These are phyloP conservation scores for Lactifluus rugatus DNA, from an alignment of 768 basidiomycete species.

Conservation along the genomic window DNA sequence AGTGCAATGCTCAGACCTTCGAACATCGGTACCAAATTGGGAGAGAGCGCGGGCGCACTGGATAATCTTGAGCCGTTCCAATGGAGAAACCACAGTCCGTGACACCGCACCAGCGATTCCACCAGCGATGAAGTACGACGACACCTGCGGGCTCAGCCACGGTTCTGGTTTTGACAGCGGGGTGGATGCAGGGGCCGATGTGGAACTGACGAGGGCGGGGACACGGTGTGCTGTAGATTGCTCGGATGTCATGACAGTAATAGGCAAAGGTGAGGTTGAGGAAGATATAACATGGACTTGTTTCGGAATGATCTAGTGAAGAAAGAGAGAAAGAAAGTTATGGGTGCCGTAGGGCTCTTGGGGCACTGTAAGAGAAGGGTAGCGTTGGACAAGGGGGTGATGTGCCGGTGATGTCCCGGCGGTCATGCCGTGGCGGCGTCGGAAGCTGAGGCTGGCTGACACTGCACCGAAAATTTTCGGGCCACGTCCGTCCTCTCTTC, in stretches of 20 bases:
- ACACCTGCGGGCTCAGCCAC: slow-evolving; percentile 29
- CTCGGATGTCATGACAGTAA: slow-evolving; percentile 12
- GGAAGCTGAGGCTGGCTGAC: background rate
- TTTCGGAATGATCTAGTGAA: background rate
- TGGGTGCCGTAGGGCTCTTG: slow-evolving; percentile 1
- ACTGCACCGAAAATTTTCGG: too few species aligned
- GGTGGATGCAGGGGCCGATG: background rate
- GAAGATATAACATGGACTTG: slow-evolving; percentile 13
- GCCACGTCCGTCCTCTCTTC: too few species aligned
- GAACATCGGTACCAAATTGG: background rate
- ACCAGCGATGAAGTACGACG: slow-evolving; percentile 46
- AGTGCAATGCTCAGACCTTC: background rate
- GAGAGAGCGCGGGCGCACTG: slow-evolving; percentile 44
- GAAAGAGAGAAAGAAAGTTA: background rate
- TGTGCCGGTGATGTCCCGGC: background rate
- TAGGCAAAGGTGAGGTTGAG: background rate
- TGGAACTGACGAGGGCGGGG: background rate
- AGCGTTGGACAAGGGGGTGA: background rate
- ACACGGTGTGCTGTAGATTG: slow-evolving; percentile 5
- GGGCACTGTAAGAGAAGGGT: background rate
- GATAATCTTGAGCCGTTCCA: slow-evolving; percentile 94
- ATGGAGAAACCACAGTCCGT: slow-evolving; percentile 83
- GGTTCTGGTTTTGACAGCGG: slow-evolving; percentile 12
- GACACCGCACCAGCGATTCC: slow-evolving; percentile 57
- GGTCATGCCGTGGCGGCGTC: background rate